Evolutionary conservation across 129 eudicot species (phyloP).

Genomic region (Artemisia annua): DNA sequence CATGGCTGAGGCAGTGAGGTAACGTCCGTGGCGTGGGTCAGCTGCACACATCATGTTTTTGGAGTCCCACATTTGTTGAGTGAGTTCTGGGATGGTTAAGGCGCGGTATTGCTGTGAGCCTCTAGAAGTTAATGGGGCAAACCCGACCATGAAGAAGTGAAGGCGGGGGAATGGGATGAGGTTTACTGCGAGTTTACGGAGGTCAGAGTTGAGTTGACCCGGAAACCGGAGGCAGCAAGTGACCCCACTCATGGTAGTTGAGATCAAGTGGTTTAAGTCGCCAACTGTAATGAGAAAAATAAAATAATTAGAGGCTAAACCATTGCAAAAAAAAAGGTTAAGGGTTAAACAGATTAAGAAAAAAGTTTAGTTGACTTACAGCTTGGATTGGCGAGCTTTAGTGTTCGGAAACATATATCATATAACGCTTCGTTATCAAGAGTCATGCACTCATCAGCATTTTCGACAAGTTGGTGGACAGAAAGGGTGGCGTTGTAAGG

Average conservation of each 20-base stretch:
- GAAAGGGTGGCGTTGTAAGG: constrained; percentile 91
- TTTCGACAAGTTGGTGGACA: constrained; percentile 81
- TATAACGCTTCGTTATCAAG: constrained; percentile 81
- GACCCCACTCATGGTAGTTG: constrained; percentile 79
- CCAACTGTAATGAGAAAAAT: constrained; percentile 45
- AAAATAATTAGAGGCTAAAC: not conserved
- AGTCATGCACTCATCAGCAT: constrained; percentile 91
- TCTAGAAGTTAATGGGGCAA: constrained; percentile 69
- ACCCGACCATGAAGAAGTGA: constrained; percentile 84
- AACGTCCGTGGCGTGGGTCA: constrained; percentile 70
- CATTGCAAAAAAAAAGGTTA: not conserved
- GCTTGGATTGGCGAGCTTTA: constrained; percentile 81
- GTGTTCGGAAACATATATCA: constrained; percentile 84
- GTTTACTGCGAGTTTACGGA: constrained; percentile 79
- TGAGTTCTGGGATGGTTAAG: constrained; percentile 65
- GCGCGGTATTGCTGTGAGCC: constrained; percentile 69
- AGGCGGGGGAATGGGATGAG: constrained; percentile 85
- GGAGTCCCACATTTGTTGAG: constrained; percentile 78
- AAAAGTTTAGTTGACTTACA: constrained; percentile 49
- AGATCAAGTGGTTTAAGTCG: constrained; percentile 80
- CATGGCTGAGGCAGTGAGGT: constrained; percentile 75
- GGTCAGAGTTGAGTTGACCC: constrained; percentile 82
- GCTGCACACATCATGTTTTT: constrained; percentile 85
- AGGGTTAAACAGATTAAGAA: no score
- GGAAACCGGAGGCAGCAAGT: constrained; percentile 87